These are phyloP conservation scores for Gamsiella multidivaricata DNA, from an alignment of 192 early-diverging fungal species.

Conservation along the genomic window DNA sequence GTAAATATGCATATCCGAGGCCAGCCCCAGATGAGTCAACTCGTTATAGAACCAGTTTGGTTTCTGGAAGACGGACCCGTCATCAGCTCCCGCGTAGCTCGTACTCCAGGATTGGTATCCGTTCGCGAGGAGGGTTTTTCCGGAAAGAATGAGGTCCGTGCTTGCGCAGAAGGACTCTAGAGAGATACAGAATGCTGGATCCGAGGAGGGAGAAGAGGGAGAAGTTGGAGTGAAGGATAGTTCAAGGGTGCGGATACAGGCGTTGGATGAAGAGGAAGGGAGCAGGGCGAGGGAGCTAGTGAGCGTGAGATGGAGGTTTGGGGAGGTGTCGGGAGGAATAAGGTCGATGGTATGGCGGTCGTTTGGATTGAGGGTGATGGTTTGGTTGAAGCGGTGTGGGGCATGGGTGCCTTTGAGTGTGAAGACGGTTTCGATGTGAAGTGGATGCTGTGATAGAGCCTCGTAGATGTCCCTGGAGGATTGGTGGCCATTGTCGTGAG, in stretches of 20 bases:
- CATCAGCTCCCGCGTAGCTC: constrained; percentile 48
- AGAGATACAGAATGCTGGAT: neutral
- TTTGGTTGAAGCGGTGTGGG: neutral
- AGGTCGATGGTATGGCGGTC: neutral
- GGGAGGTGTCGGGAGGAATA: neutral
- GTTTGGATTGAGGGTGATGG: neutral
- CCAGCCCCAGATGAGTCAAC: constrained; percentile 14
- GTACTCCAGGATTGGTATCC: constrained; percentile 65
- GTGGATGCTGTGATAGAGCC: neutral
- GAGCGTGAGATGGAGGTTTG: neutral
- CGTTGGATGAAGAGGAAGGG: neutral
- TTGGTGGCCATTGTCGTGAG: neutral
- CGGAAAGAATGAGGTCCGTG: neutral
- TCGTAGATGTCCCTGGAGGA: constrained; percentile 22
- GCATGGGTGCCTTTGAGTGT: neutral
- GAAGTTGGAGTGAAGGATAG: constrained; percentile 5
- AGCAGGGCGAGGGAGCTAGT: neutral
- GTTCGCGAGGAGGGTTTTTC: constrained; percentile 55
- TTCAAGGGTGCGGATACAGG: constrained; percentile 27
- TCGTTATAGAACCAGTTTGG: constrained; percentile 35
- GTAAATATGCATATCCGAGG: constrained; percentile 48
- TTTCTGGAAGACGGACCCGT: constrained; percentile 52
- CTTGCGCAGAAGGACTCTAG: constrained; percentile 19
- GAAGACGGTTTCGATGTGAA: constrained; percentile 15
- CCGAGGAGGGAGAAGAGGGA: neutral